phyloP scores from a whole-genome alignment of 345 rosid genomes.

The Euphorbia lathyris region DNA sequence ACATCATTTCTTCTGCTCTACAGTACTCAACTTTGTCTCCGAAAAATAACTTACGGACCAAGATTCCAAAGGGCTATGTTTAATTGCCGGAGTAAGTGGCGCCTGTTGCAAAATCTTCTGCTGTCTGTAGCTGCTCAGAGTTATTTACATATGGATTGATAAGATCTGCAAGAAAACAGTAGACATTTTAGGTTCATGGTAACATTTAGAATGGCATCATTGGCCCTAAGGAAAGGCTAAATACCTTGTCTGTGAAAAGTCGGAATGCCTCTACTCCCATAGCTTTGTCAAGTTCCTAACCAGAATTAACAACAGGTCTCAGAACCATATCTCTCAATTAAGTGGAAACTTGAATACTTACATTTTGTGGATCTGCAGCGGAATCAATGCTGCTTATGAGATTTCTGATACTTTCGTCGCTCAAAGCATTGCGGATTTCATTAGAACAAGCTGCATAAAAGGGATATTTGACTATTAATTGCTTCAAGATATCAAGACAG shows the following conservation, averaged over 20 bases:
- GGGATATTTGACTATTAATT: slow-evolving; percentile 4
- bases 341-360: slow-evolving; percentile 26
- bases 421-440: slow-evolving; percentile 45
- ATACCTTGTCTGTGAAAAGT: slow-evolving; percentile 52
- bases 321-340: slow-evolving; percentile 11
- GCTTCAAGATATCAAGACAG: slow-evolving; percentile 6
- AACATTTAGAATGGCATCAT: not conserved
- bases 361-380: slow-evolving; percentile 43
- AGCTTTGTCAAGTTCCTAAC: slow-evolving; percentile 56
- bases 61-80: not conserved
- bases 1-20: not conserved
- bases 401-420: slow-evolving; percentile 41
- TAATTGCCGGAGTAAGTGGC: slow-evolving; percentile 12
- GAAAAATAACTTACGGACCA: no score
- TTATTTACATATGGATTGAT: slow-evolving; percentile 28
- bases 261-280: slow-evolving; percentile 48
- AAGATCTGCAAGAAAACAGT: slow-evolving; percentile 33
- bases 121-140: not conserved
- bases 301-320: slow-evolving; percentile 15
- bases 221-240: not conserved
- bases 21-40: not conserved
- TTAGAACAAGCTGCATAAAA: slow-evolving; percentile 45
- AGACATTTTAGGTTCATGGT: no score
- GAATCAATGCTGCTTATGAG: slow-evolving; percentile 38
- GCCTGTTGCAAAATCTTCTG: not conserved